Conservation (phyloP, 2,329 filamentous ascomycete genomes). For the Didymella segeticola region DNA sequence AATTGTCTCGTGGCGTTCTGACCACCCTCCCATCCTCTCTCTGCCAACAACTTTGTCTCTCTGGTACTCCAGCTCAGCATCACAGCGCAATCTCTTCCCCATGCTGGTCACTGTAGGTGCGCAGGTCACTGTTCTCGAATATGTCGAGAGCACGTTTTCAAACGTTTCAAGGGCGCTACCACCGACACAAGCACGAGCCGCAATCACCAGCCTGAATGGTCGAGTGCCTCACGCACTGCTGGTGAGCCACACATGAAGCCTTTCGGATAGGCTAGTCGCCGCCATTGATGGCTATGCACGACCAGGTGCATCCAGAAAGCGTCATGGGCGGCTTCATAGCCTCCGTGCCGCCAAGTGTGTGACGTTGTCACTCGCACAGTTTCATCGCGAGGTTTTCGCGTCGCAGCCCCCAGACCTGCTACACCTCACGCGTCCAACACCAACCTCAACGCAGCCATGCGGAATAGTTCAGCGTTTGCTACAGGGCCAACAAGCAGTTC, state of each 20-base stretch:
- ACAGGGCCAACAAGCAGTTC: constrained; percentile 33
- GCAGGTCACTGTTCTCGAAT: background rate
- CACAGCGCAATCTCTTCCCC: background rate
- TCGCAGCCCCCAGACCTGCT: constrained; percentile 49
- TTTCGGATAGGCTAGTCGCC: constrained; percentile 37
- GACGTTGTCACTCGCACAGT: constrained; percentile 42
- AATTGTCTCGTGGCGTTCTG: constrained; percentile 25
- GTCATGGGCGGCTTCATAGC: constrained; percentile 36
- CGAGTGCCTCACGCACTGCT: constrained; percentile 27
- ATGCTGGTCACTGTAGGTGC: background rate
- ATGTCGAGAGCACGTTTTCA: constrained; percentile 16
- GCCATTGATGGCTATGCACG: constrained; percentile 38
- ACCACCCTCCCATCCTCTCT: constrained; percentile 9
- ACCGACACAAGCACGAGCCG: constrained; percentile 19
- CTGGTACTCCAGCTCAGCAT: background rate
- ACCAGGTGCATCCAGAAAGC: constrained; percentile 19
- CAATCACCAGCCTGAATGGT: constrained; percentile 21
- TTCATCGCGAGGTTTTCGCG: constrained; percentile 44
- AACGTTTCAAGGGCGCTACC: constrained; percentile 24
- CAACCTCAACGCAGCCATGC: constrained; percentile 31
- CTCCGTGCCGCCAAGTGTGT: constrained; percentile 39
- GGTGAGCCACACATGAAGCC: constrained; percentile 31
- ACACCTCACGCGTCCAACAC: constrained; percentile 44
- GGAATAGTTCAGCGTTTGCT: constrained; percentile 37
- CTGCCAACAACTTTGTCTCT: background rate